Conservation (phyloP, 208 protist species). For the Leptomonas pyrrhocoris region DNA sequence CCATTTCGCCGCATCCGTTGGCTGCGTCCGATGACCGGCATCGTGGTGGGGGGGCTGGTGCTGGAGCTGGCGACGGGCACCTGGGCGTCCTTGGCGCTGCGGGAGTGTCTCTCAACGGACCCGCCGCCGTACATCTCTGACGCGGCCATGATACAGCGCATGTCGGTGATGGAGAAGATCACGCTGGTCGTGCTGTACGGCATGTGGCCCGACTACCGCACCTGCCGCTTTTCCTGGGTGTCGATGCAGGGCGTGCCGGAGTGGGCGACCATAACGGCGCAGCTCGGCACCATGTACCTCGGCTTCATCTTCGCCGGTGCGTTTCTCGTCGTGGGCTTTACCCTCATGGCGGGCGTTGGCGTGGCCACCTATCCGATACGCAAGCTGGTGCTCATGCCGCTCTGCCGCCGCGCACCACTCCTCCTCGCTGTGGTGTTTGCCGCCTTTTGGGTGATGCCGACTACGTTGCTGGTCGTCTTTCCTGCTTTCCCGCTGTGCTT, state of each 20-base stretch:
- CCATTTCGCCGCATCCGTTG: conserved; percentile 26
- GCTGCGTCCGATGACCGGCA: conserved; percentile 23
- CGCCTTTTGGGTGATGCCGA: conserved; percentile 51
- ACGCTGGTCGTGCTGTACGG: conserved; percentile 55
- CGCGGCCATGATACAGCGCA: conserved; percentile 53
- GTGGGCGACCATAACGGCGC: conserved; percentile 48
- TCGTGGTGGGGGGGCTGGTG: conserved; percentile 34
- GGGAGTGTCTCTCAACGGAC: conserved; percentile 51
- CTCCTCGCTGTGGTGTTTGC: conserved; percentile 21
- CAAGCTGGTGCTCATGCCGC: conserved; percentile 28
- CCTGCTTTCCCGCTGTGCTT: conserved; percentile 56
- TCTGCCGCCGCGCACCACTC: conserved; percentile 17
- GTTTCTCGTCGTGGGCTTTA: conserved; percentile 35
- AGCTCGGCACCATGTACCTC: conserved; percentile 56
- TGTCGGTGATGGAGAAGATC: conserved; percentile 63
- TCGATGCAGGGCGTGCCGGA: conserved; percentile 50
- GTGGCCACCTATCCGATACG: conserved; percentile 33
- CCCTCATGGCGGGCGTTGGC: conserved; percentile 19
- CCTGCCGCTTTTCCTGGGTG: conserved; percentile 80
- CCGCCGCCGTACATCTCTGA: conserved; percentile 41
- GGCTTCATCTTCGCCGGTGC: conserved; percentile 42
- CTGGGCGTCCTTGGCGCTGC: conserved; percentile 39
- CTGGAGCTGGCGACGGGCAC: conserved; percentile 44
- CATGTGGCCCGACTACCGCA: conserved; percentile 51
- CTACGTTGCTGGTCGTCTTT: conserved; percentile 33